phyloP scores from a whole-genome alignment of 768 basidiomycete genomes.

The Tylopilus vinaceipallidus region DNA sequence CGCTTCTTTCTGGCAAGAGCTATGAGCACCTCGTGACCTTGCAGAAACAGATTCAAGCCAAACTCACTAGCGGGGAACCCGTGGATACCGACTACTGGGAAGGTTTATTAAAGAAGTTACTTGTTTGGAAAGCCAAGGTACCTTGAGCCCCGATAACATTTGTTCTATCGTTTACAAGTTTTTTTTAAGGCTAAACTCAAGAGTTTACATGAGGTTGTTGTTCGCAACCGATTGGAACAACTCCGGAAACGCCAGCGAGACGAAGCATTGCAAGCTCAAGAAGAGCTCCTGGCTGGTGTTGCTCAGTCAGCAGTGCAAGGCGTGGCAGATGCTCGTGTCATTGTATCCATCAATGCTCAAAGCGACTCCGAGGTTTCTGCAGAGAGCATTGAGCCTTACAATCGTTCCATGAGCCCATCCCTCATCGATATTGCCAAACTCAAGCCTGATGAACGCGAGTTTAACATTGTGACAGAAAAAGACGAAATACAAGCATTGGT shows the following conservation, averaged over 20 bases:
- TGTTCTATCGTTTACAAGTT: constrained; percentile 4
- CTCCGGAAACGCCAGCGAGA: constrained; percentile 94
- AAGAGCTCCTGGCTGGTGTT: constrained; percentile 83
- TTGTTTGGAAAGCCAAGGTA: constrained; percentile 98
- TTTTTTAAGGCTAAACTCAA: constrained; percentile 85
- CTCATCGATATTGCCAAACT: constrained; percentile 70
- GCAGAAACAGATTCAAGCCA: constrained; percentile 84
- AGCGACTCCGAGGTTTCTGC: constrained; percentile 36
- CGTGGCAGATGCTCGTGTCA: constrained; percentile 37
- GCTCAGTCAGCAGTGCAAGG: constrained; percentile 54
- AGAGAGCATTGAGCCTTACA: constrained; percentile 79
- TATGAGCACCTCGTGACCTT: constrained; percentile 80
- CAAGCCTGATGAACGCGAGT: constrained; percentile 72
- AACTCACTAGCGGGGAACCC: constrained; percentile 88
- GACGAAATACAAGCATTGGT: constrained; percentile 69
- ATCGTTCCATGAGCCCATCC: constrained; percentile 83
- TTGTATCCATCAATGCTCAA: constrained; percentile 31
- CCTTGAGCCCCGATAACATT: neutral
- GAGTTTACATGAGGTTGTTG: constrained; percentile 91
- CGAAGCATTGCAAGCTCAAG: constrained; percentile 91
- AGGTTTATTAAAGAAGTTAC: constrained; percentile 79
- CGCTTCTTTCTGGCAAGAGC: constrained; percentile 79
- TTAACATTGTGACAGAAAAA: constrained; percentile 69
- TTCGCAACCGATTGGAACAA: constrained; percentile 93
- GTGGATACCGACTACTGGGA: constrained; percentile 99